Percentiles rank a stretch among this genome's conserved stretches.
Evolutionary conservation across 2,329 filamentous ascomycete species (phyloP).

Genomic region (Nemania abortiva): DNA sequence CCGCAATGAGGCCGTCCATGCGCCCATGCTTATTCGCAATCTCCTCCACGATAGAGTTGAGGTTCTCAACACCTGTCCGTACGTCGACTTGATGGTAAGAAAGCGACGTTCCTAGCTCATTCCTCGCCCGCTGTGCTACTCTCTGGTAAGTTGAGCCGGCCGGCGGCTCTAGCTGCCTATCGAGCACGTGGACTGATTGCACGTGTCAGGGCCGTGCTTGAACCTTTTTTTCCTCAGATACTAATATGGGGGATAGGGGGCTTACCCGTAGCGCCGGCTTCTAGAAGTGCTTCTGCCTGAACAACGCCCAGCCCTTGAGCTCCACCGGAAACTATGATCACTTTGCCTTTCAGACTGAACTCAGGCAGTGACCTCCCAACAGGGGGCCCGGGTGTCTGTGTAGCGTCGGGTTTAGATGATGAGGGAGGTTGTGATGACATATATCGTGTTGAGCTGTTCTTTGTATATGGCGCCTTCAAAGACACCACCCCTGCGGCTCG

Average conservation of each 20-base stretch:
- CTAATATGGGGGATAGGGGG: not conserved
- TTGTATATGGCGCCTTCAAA: slow-evolving; percentile 19
- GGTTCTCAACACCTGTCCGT: slow-evolving; percentile 70
- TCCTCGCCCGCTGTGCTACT: slow-evolving; percentile 72
- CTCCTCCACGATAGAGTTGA: slow-evolving; percentile 74
- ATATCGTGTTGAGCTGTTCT: slow-evolving; percentile 24
- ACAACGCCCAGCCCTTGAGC: slow-evolving; percentile 82
- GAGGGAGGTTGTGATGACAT: slow-evolving; percentile 23
- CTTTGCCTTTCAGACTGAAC: slow-evolving; percentile 79
- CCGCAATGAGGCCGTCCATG: slow-evolving; percentile 81
- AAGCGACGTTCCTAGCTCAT: slow-evolving; percentile 74
- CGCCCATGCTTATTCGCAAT: slow-evolving; percentile 79
- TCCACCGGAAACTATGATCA: slow-evolving; percentile 81
- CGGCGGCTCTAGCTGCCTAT: slow-evolving; percentile 69
- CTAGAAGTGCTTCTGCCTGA: slow-evolving; percentile 81
- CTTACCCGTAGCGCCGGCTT: slow-evolving; percentile 78
- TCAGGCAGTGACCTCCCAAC: slow-evolving; percentile 66
- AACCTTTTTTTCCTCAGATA: not conserved
- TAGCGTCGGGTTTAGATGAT: slow-evolving; percentile 1
- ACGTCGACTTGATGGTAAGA: slow-evolving; percentile 86
- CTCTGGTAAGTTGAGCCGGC: slow-evolving; percentile 69
- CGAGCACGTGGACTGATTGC: slow-evolving; percentile 71
- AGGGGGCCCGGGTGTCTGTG: slow-evolving; percentile 12
- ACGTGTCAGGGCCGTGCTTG: slow-evolving; percentile 22
- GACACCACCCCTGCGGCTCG: slow-evolving; percentile 28